Evolutionary conservation across 345 rosid species (phyloP).

Genomic region (Linum lewisii): DNA sequence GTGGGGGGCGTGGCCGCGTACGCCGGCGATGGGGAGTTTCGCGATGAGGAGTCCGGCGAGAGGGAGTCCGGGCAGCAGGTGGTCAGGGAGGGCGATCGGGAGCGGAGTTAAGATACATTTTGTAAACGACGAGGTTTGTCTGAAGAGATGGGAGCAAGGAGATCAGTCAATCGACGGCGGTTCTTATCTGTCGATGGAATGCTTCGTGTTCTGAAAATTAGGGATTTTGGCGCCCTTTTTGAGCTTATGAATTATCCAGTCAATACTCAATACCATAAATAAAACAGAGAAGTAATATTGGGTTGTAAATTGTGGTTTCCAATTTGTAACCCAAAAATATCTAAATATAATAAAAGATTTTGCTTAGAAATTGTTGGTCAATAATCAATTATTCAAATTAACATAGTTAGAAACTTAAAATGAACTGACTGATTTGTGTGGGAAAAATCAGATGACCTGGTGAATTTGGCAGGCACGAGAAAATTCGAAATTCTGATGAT

Average conservation of each 20-base stretch:
- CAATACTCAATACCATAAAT: background rate
- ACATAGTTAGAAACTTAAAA: too few relatives aligned
- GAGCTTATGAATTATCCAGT: too few relatives aligned
- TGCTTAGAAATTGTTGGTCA: too few relatives aligned
- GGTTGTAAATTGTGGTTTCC: too few relatives aligned
- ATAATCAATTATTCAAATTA: too few relatives aligned
- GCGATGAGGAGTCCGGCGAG: background rate
- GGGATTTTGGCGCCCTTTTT: background rate
- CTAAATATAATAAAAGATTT: too few relatives aligned
- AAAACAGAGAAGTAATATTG: background rate
- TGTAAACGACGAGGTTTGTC: background rate
- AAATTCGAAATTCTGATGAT: too few relatives aligned
- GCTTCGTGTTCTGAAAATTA: background rate
- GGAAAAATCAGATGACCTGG: too few relatives aligned
- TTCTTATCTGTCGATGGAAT: background rate
- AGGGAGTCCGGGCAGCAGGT: background rate
- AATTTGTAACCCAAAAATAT: too few relatives aligned
- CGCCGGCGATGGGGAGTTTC: background rate
- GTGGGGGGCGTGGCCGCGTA: background rate
- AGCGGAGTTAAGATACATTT: background rate
- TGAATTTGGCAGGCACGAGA: too few relatives aligned
- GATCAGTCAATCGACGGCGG: background rate
- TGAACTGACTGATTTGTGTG: too few relatives aligned
- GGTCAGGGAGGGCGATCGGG: background rate
- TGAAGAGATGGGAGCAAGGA: background rate